Evolutionary conservation across 306 rosid genomes (phyloP).

Genomic region (Inga laurina): DNA sequence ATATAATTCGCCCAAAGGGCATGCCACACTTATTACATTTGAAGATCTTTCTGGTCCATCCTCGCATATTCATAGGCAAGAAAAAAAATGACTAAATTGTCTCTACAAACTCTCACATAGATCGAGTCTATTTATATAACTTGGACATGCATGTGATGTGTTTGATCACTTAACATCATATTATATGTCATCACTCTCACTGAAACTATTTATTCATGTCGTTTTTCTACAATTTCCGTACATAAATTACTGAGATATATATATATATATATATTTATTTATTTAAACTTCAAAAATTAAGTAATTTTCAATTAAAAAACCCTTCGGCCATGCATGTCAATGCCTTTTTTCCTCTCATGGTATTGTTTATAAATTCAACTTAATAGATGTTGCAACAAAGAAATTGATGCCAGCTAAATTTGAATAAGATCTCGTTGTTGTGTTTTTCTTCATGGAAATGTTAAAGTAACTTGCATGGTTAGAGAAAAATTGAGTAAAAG

Average conservation of each 20-base stretch:
- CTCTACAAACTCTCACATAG: background rate
- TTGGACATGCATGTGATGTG: background rate
- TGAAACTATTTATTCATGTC: background rate
- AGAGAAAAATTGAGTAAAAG: background rate
- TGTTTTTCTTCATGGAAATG: background rate
- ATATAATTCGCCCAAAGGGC: background rate
- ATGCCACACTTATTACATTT: background rate
- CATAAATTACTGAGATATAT: background rate
- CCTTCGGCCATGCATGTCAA: background rate
- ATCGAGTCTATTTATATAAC: background rate
- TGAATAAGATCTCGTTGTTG: background rate
- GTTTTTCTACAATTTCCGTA: background rate
- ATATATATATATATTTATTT: too few species aligned
- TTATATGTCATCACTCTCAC: background rate
- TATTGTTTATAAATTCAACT: background rate
- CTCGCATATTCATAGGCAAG: background rate
- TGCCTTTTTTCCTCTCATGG: background rate
- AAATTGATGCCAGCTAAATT: background rate
- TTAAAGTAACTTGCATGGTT: background rate
- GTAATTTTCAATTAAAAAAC: background rate
- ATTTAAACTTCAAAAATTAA: too few species aligned
- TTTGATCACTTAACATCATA: background rate
- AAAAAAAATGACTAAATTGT: background rate
- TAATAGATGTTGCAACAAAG: background rate
- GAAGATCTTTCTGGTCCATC: background rate